phyloP scores from a whole-genome alignment of 805 yeast species.

The Saturnispora mendoncae region DNA sequence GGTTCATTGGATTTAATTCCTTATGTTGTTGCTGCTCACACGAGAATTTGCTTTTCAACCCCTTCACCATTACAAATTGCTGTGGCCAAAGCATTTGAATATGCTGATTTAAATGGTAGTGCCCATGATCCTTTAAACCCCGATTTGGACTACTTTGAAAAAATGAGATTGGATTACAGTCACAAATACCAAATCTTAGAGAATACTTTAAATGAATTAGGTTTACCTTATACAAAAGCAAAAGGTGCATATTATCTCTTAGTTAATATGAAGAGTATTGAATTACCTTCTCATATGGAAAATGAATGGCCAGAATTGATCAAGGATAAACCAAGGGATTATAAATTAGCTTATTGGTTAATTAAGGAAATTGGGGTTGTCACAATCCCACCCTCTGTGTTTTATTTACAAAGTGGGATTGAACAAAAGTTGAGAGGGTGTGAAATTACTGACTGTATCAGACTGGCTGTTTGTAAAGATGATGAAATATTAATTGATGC shows the following conservation, averaged over 20 bases:
- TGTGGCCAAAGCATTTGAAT: conserved; percentile 63
- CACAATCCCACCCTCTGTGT: conserved; percentile 96
- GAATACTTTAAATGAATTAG: conserved; percentile 73
- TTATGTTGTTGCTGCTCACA: conserved; percentile 82
- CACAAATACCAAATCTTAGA: conserved; percentile 69
- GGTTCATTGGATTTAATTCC: conserved; percentile 77
- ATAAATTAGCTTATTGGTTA: conserved; percentile 85
- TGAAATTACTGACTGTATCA: conserved; percentile 44
- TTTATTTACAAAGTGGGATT: conserved; percentile 62
- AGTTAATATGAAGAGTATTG: conserved; percentile 77
- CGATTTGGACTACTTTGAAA: conserved; percentile 48
- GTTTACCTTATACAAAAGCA: conserved; percentile 81
- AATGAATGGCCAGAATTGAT: conserved; percentile 58
- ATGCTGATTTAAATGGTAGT: conserved; percentile 41
- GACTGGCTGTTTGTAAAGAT: conserved; percentile 96
- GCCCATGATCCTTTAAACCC: conserved; percentile 7
- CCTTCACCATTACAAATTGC: conserved; percentile 94
- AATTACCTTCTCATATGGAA: conserved; percentile 54
- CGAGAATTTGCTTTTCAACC: conserved; percentile 84
- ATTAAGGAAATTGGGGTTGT: conserved; percentile 90
- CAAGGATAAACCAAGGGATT: conserved; percentile 66
- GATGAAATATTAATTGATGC: conserved; percentile 76
- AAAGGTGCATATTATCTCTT: conserved; percentile 91
- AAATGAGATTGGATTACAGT: conserved; percentile 58
- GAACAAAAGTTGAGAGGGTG: conserved; percentile 32